Base-by-base conservation (phyloP, 352 stramenopile genomes). In the Salisapilia sapeloensis region DNA sequence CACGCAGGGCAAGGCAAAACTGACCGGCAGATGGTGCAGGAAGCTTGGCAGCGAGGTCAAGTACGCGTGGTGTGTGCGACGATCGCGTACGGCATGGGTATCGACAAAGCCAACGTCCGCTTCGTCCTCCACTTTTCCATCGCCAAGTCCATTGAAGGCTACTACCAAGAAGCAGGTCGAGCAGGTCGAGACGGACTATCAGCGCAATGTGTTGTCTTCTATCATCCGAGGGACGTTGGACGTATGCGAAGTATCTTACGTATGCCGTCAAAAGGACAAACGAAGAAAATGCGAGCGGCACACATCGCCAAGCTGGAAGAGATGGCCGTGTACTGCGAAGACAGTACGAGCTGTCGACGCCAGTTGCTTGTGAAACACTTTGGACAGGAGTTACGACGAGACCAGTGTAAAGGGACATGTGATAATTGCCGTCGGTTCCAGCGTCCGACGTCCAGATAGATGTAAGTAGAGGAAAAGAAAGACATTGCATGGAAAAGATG, bases 111-210 rank as follows among this genome's bases (percentile, higher is more conserved):
- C 17, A 74, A 96, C 44, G 83, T 96, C 38, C 80, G 82, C 12
- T 96, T 86, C 35, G 85, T 97, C 14, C 69, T 96, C 38, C 85
- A 97, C 60, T 93, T 93, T 41, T 85, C 71, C 19, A 53, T 92
- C 32, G 71, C 75, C 44, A 87, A 87, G 54, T 95, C 78, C 31
- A 71, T 99, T 25, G 95, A 99, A 57, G 92, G 81, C 5, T 99
- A 99, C 58, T 99, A 97, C 60, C 94, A 99, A 55, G 93, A 99
- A 56, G 86, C 79, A 4, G 95, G 95, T 2, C 71, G 95, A 15
- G 95, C 86, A 2, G 96, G 96, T 2, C 71, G 96, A 36, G 96
- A 99, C 50, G 94, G 95, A 6, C 49, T 87, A 4, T 62, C 85
- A 8, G 82, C 79, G 26, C 77, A 93, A 33, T 96, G 90, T 42